Evolutionary conservation across 352 stramenopile species (phyloP).

Genomic region (Plasmopara muralis): DNA sequence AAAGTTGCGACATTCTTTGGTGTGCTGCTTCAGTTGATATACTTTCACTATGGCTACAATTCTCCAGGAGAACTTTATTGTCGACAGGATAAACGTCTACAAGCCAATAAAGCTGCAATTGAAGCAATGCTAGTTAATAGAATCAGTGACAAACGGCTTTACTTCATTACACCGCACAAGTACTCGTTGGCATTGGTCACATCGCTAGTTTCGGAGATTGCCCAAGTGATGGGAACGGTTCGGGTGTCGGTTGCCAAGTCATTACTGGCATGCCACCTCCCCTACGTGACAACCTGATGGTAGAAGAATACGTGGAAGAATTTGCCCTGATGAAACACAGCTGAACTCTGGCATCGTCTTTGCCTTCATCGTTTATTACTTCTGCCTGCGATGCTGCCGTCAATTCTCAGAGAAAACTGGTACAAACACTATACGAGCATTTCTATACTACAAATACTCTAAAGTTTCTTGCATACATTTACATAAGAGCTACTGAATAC

Average conservation of each 20-base stretch:
- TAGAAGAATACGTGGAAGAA: constrained; percentile 28
- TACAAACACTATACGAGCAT: too few relatives aligned
- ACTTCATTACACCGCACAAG: constrained; percentile 16
- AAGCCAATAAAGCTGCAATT: too few relatives aligned
- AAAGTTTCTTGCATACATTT: too few relatives aligned
- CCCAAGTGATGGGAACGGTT: constrained; percentile 14
- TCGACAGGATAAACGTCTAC: constrained; percentile 10
- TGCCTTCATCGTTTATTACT: constrained; percentile 24
- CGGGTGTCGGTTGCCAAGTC: constrained; percentile 22
- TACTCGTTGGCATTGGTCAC: constrained; percentile 11
- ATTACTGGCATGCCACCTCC: constrained; percentile 26
- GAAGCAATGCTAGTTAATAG: too few relatives aligned
- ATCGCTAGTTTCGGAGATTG: constrained; percentile 14
- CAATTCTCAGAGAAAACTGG: constrained; percentile 39
- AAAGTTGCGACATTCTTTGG: constrained; percentile 41
- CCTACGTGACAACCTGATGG: constrained; percentile 17
- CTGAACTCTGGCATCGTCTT: constrained; percentile 23
- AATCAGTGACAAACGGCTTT: constrained; percentile 18
- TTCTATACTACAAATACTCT: too few relatives aligned
- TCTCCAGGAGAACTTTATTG: constrained; percentile 6
- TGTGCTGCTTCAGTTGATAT: constrained; percentile 14
- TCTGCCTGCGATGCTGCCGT: constrained; percentile 13
- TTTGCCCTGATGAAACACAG: constrained; percentile 32
- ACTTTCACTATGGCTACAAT: constrained; percentile 17
- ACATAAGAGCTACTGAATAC: too few relatives aligned